Percentiles rank a stretch among this genome's conserved stretches.
These are phyloP conservation scores for Carallia pectinifolia DNA, from an alignment of 345 rosid genomes.

Conservation along the genomic window DNA sequence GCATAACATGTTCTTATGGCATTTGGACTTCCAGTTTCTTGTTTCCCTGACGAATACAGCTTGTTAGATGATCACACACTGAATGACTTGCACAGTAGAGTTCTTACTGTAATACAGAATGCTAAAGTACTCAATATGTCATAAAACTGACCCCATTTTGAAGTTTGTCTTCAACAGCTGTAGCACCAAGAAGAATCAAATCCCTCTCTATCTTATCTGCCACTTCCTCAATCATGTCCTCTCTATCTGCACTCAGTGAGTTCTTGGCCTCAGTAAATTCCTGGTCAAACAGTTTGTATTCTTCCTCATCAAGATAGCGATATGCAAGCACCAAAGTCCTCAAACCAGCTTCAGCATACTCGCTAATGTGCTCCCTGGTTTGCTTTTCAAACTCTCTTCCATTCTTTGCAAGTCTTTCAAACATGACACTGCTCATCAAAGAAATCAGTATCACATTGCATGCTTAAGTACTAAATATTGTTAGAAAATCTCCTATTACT, in stretches of 20 bases:
- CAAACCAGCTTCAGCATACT: conserved; percentile 92
- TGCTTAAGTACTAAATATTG: background rate
- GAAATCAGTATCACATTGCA: background rate
- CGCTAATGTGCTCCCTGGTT: conserved; percentile 63
- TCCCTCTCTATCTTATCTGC: conserved; percentile 67
- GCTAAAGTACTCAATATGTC: background rate
- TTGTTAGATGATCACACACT: background rate
- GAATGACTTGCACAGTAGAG: background rate
- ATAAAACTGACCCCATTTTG: conserved; percentile 74
- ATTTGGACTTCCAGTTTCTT: background rate
- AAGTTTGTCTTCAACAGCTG: conserved; percentile 97
- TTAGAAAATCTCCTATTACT: background rate
- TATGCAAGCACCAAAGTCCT: conserved; percentile 93
- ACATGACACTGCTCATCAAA: conserved; percentile 64
- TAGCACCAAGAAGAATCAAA: conserved; percentile 87
- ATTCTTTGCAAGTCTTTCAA: conserved; percentile 69
- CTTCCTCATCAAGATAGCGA: conserved; percentile 76
- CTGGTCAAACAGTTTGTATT: conserved; percentile 60
- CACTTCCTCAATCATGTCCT: conserved; percentile 63
- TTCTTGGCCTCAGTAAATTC: conserved; percentile 70
- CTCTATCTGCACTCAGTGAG: conserved; percentile 59
- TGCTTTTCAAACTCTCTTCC: conserved; percentile 58
- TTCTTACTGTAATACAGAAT: background rate
- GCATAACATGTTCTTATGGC: background rate
- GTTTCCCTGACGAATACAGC: background rate